Base-by-base conservation (phyloP, 2,329 filamentous ascomycete species). In the Trichoderma semiorbis region DNA sequence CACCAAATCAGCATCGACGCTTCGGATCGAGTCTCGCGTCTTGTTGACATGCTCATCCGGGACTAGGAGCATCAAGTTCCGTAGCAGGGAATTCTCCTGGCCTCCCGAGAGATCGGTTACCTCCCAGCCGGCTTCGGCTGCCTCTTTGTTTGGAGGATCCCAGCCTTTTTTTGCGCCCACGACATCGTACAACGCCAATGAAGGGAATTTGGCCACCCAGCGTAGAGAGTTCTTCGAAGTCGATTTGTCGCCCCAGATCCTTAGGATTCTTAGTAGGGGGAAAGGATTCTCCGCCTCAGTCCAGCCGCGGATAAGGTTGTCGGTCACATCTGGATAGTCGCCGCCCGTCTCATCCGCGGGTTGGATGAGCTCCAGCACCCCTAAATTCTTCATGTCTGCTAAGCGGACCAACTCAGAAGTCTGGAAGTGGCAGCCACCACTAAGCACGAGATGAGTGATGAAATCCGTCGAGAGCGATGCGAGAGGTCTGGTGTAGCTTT, bases 241-340 rank as follows among this genome's bases (percentile, higher is more conserved):
- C 3, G 81, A 78, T 26, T 81, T 75, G 36, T 82, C 78, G 0
- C 84, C 82, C 82, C 83, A 83, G 16, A 88, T 81, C 32, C 82
- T 80, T 55, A 88, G 75, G 18, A 87, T 77, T 5, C 85, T 80
- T 55, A 88, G 79, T 5, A 82, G 58, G 0, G 85, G 85, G 43
- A 88, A 88, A 0, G 85, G 80, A 10, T 80, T 75, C 0, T 78
- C 73, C 43, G 78, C 78, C 60, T 82, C 79, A 0, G 82, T 80
- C 85, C 85, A 88, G 26, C 82, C 82, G 39, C 82, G 80, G 24
- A 88, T 70, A 3, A 88, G 78, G 7, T 83, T 79, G 73, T 88
- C 85, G 50, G 75, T 84, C 7, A 87, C 75, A 3, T 78, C 77
- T 7, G 83, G 82, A 36, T 83, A 83, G 30, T 73, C 68, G 30